Evolutionary conservation across 306 rosid species (phyloP).

Genomic region (Vachellia collinsii): DNA sequence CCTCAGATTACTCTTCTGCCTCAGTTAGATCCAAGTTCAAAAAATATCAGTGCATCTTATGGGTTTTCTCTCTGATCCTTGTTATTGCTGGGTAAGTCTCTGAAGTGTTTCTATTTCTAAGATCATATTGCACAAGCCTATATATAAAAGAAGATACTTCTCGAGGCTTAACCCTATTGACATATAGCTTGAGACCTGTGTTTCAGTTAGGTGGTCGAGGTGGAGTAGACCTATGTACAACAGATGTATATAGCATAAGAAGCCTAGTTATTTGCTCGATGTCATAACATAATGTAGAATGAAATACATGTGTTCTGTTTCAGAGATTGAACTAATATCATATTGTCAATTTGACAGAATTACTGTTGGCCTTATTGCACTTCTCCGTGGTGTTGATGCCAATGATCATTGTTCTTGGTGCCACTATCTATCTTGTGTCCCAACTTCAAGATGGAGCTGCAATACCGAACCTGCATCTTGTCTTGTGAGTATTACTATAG

Average conservation of each 20-base stretch:
- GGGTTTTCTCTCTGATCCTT: slow-evolving; percentile 74
- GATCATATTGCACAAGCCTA: slow-evolving; percentile 19
- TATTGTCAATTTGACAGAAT: slow-evolving; percentile 53
- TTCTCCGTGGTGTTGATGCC: slow-evolving; percentile 78
- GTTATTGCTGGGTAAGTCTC: slow-evolving; percentile 77
- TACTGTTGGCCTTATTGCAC: slow-evolving; percentile 71
- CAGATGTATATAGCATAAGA: not conserved
- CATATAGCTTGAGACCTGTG: slow-evolving; percentile 4
- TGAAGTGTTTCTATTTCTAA: slow-evolving; percentile 14
- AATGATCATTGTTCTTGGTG: slow-evolving; percentile 98
- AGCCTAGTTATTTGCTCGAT: slow-evolving; percentile 19
- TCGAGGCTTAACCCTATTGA: slow-evolving; percentile 18
- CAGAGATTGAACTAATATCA: slow-evolving; percentile 4
- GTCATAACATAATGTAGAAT: not conserved
- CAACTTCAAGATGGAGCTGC: slow-evolving; percentile 98
- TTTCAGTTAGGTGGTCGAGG: not conserved
- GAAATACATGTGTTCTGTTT: not conserved
- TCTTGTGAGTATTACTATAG: slow-evolving; percentile 46
- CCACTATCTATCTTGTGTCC: slow-evolving; percentile 92
- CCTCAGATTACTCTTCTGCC: slow-evolving; percentile 43
- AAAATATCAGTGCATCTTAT: slow-evolving; percentile 79
- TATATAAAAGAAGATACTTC: not conserved
- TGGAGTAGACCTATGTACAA: not conserved
- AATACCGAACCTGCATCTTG: slow-evolving; percentile 72
- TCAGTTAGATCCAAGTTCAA: slow-evolving; percentile 70